These are phyloP conservation scores for Asterophora parasitica DNA, from an alignment of 768 basidiomycete genomes.

Conservation along the genomic window DNA sequence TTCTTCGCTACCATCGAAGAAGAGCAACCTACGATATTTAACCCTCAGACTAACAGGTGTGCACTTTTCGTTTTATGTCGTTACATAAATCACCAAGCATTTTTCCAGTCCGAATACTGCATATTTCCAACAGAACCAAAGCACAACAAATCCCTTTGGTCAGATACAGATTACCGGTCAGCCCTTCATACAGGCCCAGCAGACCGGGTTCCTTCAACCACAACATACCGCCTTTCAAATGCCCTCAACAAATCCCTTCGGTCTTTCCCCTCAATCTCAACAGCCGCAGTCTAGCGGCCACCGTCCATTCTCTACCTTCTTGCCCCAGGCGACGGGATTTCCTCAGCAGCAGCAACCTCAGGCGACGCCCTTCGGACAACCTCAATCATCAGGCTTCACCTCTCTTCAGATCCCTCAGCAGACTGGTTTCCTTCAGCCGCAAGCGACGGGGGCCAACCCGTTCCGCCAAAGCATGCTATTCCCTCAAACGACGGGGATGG, in stretches of 20 bases:
- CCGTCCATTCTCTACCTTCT: slow-evolving; percentile 49
- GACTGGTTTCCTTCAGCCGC: slow-evolving; percentile 44
- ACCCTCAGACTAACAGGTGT: slow-evolving; percentile 57
- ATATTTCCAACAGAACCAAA: slow-evolving; percentile 51
- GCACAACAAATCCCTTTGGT: slow-evolving; percentile 72
- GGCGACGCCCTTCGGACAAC: slow-evolving; percentile 19
- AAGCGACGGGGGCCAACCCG: slow-evolving; percentile 68
- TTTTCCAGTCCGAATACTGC: slow-evolving; percentile 38
- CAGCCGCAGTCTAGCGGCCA: slow-evolving; percentile 37
- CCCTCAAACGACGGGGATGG: slow-evolving; percentile 58
- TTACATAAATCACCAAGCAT: not conserved
- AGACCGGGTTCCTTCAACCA: slow-evolving; percentile 51
- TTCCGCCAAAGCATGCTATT: slow-evolving; percentile 78
- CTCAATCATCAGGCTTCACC: slow-evolving; percentile 29
- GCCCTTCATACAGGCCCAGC: slow-evolving; percentile 45
- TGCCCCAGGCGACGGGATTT: slow-evolving; percentile 43
- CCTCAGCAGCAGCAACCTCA: slow-evolving; percentile 27
- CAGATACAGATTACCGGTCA: slow-evolving; percentile 53
- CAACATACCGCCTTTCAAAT: slow-evolving; percentile 42
- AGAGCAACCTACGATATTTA: slow-evolving; percentile 69
- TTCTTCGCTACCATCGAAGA: slow-evolving; percentile 89
- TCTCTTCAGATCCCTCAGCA: slow-evolving; percentile 23
- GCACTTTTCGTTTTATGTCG: slow-evolving; percentile 9
- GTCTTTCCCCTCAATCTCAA: slow-evolving; percentile 27
- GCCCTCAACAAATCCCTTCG: slow-evolving; percentile 43